Conservation (phyloP, 2,329 filamentous ascomycete species). For the Parastagonospora avenae region DNA sequence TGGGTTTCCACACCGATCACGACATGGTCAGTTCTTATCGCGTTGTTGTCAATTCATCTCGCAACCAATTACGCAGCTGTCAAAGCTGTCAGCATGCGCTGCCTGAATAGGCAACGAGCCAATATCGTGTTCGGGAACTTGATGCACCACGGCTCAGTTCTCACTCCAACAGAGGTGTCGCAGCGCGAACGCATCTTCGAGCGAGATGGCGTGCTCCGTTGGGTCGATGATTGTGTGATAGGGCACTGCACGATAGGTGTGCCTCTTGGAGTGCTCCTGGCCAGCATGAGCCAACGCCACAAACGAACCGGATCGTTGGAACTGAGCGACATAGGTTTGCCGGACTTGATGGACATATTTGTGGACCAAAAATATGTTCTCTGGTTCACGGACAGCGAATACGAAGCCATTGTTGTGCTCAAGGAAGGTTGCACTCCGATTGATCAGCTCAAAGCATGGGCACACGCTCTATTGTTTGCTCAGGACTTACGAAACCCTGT, state of each 20-base stretch:
- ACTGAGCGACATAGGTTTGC: slow-evolving; percentile 46
- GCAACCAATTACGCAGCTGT: slow-evolving; percentile 87
- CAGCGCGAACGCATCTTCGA: slow-evolving; percentile 63
- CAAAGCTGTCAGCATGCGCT: slow-evolving; percentile 79
- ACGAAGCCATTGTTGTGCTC: slow-evolving; percentile 63
- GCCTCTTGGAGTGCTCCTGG: slow-evolving; percentile 45
- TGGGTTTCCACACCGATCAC: slow-evolving; percentile 70
- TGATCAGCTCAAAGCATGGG: slow-evolving; percentile 66
- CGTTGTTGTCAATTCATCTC: slow-evolving; percentile 77
- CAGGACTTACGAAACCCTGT: slow-evolving; percentile 17
- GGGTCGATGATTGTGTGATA: slow-evolving; percentile 51
- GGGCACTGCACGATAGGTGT: slow-evolving; percentile 63
- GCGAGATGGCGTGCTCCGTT: slow-evolving; percentile 69
- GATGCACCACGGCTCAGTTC: slow-evolving; percentile 49
- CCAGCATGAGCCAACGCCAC: slow-evolving; percentile 31
- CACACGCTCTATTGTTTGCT: slow-evolving; percentile 61
- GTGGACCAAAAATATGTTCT: slow-evolving; percentile 64
- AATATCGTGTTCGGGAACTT: slow-evolving; percentile 72
- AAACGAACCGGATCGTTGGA: slow-evolving; percentile 32
- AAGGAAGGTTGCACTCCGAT: slow-evolving; percentile 61
- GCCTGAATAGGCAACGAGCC: slow-evolving; percentile 84
- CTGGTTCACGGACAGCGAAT: slow-evolving; percentile 51
- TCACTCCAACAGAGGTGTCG: slow-evolving; percentile 70
- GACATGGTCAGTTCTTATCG: slow-evolving; percentile 75
- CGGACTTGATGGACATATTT: slow-evolving; percentile 59